Evolutionary conservation across 129 eudicot genomes (phyloP).

Genomic region (Tagetes erecta): DNA sequence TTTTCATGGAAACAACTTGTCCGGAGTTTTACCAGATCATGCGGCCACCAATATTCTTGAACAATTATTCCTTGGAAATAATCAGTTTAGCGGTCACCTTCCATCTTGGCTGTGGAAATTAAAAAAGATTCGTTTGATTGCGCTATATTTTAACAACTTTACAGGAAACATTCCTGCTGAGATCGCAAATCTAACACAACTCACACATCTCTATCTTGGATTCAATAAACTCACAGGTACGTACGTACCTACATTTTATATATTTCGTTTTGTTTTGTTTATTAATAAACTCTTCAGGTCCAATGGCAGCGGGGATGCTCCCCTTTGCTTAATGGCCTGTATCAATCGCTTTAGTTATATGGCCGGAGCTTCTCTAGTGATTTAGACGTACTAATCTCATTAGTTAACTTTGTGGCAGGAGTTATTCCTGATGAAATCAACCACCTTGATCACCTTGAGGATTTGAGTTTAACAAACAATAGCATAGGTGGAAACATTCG

Average conservation of each 20-base stretch:
- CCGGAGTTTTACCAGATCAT: constrained; percentile 23
- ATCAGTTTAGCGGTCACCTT: constrained; percentile 37
- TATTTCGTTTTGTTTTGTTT: too few relatives aligned
- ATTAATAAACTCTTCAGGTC: too few relatives aligned
- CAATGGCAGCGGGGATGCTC: too few relatives aligned
- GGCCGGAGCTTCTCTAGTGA: too few relatives aligned
- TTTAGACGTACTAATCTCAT: background rate
- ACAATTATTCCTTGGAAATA: constrained; percentile 19
- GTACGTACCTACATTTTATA: too few relatives aligned
- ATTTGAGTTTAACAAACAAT: constrained; percentile 6
- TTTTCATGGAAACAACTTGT: constrained; percentile 30
- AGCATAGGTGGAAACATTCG: constrained; percentile 22
- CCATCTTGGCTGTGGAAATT: constrained; percentile 29
- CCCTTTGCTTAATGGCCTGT: too few relatives aligned
- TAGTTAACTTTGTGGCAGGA: constrained; percentile 23
- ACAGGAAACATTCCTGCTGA: constrained; percentile 40
- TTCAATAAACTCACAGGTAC: constrained; percentile 51
- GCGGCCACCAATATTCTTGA: constrained; percentile 24
- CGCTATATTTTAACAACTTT: constrained; percentile 31
- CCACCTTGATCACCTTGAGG: constrained; percentile 34
- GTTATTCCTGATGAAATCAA: constrained; percentile 33
- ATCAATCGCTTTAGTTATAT: too few relatives aligned
- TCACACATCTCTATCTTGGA: constrained; percentile 26
- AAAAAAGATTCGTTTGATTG: constrained; percentile 22
- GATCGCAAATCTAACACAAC: constrained; percentile 41